Evolutionary conservation across 345 rosid species (phyloP).

Genomic region (Eucalyptus shirleyi): DNA sequence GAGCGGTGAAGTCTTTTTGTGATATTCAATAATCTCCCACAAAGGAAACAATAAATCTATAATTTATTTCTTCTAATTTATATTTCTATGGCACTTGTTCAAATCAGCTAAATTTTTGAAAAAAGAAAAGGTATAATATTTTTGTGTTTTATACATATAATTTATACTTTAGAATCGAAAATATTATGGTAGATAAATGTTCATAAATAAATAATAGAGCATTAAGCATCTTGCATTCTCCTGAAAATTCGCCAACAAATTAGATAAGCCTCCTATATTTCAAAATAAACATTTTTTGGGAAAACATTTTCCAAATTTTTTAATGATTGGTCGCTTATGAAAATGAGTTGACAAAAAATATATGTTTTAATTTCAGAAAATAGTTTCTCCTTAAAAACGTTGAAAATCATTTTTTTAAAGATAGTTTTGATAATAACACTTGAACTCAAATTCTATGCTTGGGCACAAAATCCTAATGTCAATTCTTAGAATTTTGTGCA

Average conservation of each 20-base stretch:
- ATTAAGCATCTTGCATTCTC: not conserved
- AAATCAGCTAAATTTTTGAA: not conserved
- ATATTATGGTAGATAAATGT: not conserved
- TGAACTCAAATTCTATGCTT: not conserved
- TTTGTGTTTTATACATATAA: not conserved
- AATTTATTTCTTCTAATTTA: not conserved
- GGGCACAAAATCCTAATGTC: fast-evolving
- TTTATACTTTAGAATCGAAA: too few species aligned
- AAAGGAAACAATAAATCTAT: not conserved
- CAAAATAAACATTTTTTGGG: not conserved
- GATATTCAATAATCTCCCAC: not conserved
- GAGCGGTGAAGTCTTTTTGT: not conserved
- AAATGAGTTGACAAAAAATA: not conserved
- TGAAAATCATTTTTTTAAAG: too few species aligned
- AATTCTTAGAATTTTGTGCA: fast-evolving
- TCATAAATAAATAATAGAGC: not conserved
- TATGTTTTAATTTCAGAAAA: too few species aligned
- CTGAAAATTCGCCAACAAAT: not conserved
- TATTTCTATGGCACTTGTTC: not conserved
- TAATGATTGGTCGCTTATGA: fast-evolving
- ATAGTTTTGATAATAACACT: fast-evolving
- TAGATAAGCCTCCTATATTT: not conserved
- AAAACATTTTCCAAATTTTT: not conserved
- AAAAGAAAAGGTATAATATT: not conserved
- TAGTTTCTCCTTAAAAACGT: too few species aligned